These are phyloP conservation scores for Colletotrichum sp. DNA, from an alignment of 2,329 filamentous ascomycete species.

Conservation along the genomic window DNA sequence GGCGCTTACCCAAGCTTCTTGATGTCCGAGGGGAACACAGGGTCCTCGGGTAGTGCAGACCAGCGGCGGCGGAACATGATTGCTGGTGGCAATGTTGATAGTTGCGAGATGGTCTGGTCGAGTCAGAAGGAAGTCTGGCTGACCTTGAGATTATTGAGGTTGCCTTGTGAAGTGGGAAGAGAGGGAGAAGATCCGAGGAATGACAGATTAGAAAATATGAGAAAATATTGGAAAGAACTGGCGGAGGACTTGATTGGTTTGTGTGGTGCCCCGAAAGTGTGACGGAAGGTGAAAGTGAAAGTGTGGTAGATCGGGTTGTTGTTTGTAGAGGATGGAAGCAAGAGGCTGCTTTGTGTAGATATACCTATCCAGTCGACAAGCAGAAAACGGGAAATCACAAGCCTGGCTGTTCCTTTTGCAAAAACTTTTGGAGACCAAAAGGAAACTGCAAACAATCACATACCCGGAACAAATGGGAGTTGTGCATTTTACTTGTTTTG, in stretches of 20 bases:
- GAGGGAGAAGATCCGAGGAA: background rate
- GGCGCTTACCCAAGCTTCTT: conserved; percentile 71
- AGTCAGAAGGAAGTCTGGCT: background rate
- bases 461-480: background rate
- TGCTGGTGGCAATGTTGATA: background rate
- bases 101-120: background rate
- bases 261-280: background rate
- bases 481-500: conserved; percentile 1
- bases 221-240: no score
- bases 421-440: background rate
- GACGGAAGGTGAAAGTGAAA: background rate
- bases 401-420: accelerated
- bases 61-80: conserved; percentile 79
- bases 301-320: background rate
- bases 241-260: background rate
- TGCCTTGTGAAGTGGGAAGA: background rate
- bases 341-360: background rate
- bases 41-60: conserved; percentile 73
- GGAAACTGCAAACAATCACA: background rate
- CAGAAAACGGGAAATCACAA: background rate
- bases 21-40: conserved; percentile 69
- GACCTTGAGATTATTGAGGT: background rate
- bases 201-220: background rate
- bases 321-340: background rate
- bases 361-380: background rate